Base-by-base conservation (phyloP, 139 green algal species). In the Pycnococcus provasolii region DNA sequence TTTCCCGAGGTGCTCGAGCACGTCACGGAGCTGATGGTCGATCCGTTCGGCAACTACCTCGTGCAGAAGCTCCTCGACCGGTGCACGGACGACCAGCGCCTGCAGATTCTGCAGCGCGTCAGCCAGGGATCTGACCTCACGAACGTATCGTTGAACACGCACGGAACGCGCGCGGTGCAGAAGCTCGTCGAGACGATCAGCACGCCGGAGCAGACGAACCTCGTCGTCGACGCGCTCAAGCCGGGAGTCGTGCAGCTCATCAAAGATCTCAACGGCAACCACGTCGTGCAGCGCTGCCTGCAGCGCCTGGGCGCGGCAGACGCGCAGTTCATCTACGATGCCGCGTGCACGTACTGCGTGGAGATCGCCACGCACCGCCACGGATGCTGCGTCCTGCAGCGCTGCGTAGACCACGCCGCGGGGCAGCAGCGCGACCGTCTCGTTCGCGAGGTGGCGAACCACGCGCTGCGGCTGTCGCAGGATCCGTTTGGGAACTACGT, bases 21-120 rank as follows among this genome's bases (percentile, higher is more conserved):
- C 66, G 82, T 92, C 4, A 83, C 90, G 40, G 84, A 92, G 60
- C 84, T 99, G 11, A 99, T 99, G 93, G 84, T 87, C 66, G 93
- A 99, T 73, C 90, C 92, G n/a, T 99, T 99, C 63, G 93, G 93
- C 67, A 99, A 99, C 76, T 99, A 99, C 80, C 85, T 99, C 45
- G 88, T 97, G 50, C 93, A 99, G 80, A 97, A 99, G 83, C 80
- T 97, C 71, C 79, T 97, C 45, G 92, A 97, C 71, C 68, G 89
- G 4, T 97, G 91, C 81, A 88, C 70, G 9, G 87, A 95, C 73
- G 83, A 90, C 66, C 91, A 97, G 81, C 85, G 91, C 15, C 72
- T 83, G 26, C 73, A 83, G 73, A 82, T 95, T 5, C 72, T 97
- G 44, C 73, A 87, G 67, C 73, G 72, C 42, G 87, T 90, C n/a